Base-by-base conservation (phyloP, 306 rosid genomes). In the Prunus padus region DNA sequence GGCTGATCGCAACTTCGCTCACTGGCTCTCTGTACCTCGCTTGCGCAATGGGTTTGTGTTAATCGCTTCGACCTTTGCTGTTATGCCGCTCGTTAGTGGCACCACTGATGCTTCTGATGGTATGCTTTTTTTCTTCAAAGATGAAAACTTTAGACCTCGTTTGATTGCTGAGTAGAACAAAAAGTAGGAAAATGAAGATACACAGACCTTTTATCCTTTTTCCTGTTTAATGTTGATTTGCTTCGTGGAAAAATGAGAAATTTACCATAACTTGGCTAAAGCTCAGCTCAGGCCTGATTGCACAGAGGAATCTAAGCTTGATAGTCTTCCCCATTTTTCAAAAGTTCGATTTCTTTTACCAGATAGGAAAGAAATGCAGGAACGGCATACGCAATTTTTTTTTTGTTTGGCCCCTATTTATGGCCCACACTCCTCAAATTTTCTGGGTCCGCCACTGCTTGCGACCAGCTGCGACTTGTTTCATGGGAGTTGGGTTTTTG, bases 91-190 rank as follows among this genome's bases (percentile, higher is more conserved):
- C 65, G 79, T 82, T 37, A 44, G 60, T 3, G 84, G 90, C 76
- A 80, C 68, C 62, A 92, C 99, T 66, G 93, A 90, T 81, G 82
- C 90, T 80, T 79, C 89, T 73, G 97, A 95, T 77, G 99, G 99
- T 95, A 91, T 57, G 44, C 61, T 40, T 11, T 47, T n/a, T 26
- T 25, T 46, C 20, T 25, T 26, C 13, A 70, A 77, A 65, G 69
- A 60, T 61, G 23, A 52, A 55, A 51, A 72, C 72, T 40, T 80
- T 76, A 23, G 61, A 3, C 61, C 33, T 42, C 20, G 28, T n/a
- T 42, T 37, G 71, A 19, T 22, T 66, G 71, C 52, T 66, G 65
- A 26, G 67, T 77, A 73, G 12, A 8, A 49, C 68, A 79, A 15
- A 59, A 71, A 44, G 83, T 51, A 15, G 26, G 69, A 19, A 65